Base-by-base conservation (phyloP, 495 filamentous ascomycete species). In the Thermothielavioides terrestris region DNA sequence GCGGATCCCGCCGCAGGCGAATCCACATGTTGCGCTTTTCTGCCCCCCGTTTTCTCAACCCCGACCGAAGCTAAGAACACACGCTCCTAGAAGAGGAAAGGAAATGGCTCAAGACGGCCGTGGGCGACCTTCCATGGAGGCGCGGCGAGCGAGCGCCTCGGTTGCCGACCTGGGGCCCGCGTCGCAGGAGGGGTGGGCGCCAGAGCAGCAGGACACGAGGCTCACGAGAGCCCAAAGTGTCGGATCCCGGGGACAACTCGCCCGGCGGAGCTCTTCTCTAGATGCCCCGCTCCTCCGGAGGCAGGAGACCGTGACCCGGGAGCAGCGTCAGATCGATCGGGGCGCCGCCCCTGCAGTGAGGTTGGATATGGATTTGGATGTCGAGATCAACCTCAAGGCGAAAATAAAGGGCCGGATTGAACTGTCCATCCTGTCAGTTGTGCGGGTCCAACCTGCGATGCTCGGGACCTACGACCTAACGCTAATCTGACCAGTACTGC, bases 341-440 rank as follows among this genome's bases (percentile, higher is more conserved):
- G 23, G 52, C 7, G 54, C 59, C 10, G 61, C 56, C 5, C 61
- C 47, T 9, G 61, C 61, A 1, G 46, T 64, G 20, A 50, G 61
- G 38, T 39, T 64, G 6, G 59, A 62, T 26, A 62, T 64, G 56
- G 34, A 64, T 40, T 15, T 62, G 25, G 61, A 64, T n/a, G 17
- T 64, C n/a, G 54, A 64, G 12, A 22, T 64, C n/a, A 49, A 54
- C n/a, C 50, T 64, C 23, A 55, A 58, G 34, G 59, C 56, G 2
- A 64, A 60, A 22, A 62, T 64, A 7, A 52, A 62, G 36, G 61
- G 61, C 12, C 41, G 54, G 28, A 21, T 64, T 25, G 60, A 57
- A 10, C 42, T 62, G 12, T 42, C 59, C 4, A 57, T 62, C 14
- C 44, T 61, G 57, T 55, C 50, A 53, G 59, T 49, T 6, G 23